Base-by-base conservation (phyloP, 805 yeast species). In the Torulaspora franciscae region DNA sequence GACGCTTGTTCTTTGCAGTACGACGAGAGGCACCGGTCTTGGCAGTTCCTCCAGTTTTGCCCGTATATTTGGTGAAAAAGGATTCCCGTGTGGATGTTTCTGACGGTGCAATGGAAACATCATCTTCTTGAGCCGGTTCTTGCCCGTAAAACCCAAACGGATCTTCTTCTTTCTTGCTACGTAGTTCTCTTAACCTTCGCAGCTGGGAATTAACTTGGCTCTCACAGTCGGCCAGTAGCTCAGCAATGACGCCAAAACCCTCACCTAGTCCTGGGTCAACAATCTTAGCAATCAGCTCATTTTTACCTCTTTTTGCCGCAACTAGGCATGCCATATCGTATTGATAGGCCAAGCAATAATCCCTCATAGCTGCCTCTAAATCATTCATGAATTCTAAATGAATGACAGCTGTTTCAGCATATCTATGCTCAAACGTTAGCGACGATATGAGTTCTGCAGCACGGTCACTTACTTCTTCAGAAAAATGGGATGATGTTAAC, bases 41-140 rank as follows among this genome's bases (percentile, higher is more conserved):
- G 3, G 98, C 98, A 2, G 99, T 93, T 19, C 96, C 96, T 1
- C 84, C 74, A 1, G 98, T 90, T 66, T 91, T 90, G 51, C 98
- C 99, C 0, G 99, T 93, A 65, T 93, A 93, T 61, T 95, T 77
- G 1, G 99, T 93, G 69, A 88, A 86, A 64, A 90, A 87, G 0
- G 98, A 89, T 30, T 91, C 95, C 24, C 86, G 84, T 0, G 95
- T 86, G 0, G 97, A 87, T 0, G 95, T 81, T 63, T 89, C 97
- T 0, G 96, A 85, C 1, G 95, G 93, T 0, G 97, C 98, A 51
- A 93, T 76, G 0, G 98, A 90, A 7, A 93, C 93, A 62, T 90
- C 86, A 64, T 93, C 99, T 1, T 96, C 90, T 10, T 86, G 79
- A 57, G 87, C 95, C 15, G 76, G 77, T 36, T 76, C 78, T 48